phyloP scores from a whole-genome alignment of 1,284 basidiomycete species.

The Apiotrichum mycotoxinovorans region DNA sequence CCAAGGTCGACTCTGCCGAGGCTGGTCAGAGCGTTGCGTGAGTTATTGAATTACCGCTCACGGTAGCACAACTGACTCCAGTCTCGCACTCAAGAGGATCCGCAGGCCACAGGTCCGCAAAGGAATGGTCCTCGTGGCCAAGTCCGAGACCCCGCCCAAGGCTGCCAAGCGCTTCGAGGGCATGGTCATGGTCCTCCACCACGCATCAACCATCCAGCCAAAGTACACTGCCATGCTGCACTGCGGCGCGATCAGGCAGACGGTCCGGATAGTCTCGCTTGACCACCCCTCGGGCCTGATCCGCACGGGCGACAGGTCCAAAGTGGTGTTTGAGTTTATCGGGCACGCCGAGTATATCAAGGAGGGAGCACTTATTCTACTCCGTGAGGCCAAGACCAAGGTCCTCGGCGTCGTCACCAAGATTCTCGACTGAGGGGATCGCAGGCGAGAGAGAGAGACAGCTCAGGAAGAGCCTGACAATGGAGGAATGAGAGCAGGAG shows the following conservation, averaged over 20 bases:
- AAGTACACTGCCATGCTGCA: constrained; percentile 68
- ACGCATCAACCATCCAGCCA: constrained; percentile 85
- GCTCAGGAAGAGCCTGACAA: not conserved
- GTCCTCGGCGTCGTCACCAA: constrained; percentile 53
- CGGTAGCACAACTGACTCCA: constrained; percentile 13
- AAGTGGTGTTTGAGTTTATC: constrained; percentile 77
- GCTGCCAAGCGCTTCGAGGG: constrained; percentile 41
- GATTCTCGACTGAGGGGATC: constrained; percentile 25
- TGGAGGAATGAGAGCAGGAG: not conserved
- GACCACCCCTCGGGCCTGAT: constrained; percentile 81
- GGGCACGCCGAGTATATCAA: constrained; percentile 86
- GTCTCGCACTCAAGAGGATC: constrained; percentile 84
- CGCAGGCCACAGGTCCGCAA: constrained; percentile 79
- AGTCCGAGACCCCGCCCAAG: constrained; percentile 70
- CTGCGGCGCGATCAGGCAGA: constrained; percentile 58
- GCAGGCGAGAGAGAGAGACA: not conserved
- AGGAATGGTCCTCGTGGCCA: constrained; percentile 86
- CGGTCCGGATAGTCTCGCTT: constrained; percentile 81
- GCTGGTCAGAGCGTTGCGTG: constrained; percentile 89
- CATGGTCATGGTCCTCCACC: constrained; percentile 56
- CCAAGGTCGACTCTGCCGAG: constrained; percentile 75
- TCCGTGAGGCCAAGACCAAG: constrained; percentile 91
- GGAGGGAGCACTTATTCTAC: constrained; percentile 83
- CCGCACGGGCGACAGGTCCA: constrained; percentile 84
- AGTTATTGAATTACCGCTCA: constrained; percentile 9